phyloP scores from a whole-genome alignment of 2,329 filamentous ascomycete species.

The Penicillium sp. region DNA sequence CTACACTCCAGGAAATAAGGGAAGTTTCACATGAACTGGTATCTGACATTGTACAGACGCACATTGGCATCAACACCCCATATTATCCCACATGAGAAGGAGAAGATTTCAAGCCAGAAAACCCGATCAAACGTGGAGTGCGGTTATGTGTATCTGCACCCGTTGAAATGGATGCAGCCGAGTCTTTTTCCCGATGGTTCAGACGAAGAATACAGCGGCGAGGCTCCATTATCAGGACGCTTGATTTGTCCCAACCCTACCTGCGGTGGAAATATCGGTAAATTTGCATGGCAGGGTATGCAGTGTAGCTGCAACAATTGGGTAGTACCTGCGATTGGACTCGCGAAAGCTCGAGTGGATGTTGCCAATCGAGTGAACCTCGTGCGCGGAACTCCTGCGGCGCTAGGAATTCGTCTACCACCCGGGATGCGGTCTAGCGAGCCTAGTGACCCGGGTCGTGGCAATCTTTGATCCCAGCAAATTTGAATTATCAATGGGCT shows the following conservation, averaged over 20 bases:
- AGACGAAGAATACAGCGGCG: slow-evolving; percentile 44
- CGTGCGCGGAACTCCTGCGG: slow-evolving; percentile 18
- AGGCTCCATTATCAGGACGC: slow-evolving; percentile 75
- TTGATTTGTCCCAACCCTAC: slow-evolving; percentile 72
- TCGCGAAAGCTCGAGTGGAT: slow-evolving; percentile 77
- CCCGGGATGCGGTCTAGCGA: slow-evolving; percentile 31
- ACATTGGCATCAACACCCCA: slow-evolving; percentile 61
- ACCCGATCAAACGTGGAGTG: slow-evolving; percentile 47
- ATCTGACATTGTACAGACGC: slow-evolving; percentile 41
- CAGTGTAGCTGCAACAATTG: slow-evolving; percentile 85
- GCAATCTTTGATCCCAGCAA: slow-evolving; percentile 19
- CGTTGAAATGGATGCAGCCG: slow-evolving; percentile 88
- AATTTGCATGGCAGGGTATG: slow-evolving; percentile 95
- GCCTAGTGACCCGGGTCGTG: slow-evolving; percentile 17
- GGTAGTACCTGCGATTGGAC: slow-evolving; percentile 83
- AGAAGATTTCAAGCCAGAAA: slow-evolving; percentile 20
- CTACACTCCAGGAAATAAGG: slow-evolving; percentile 1
- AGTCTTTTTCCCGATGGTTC: slow-evolving; percentile 51
- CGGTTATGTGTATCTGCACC: slow-evolving; percentile 84
- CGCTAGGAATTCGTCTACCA: slow-evolving; percentile 37
- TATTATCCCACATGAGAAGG: slow-evolving; percentile 56
- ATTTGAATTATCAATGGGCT: too few species aligned
- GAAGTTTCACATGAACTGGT: neutral
- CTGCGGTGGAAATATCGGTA: slow-evolving; percentile 77
- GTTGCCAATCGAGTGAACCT: slow-evolving; percentile 47